Evolutionary conservation across 2,329 filamentous ascomycete genomes (phyloP).

Genomic region (Sclerotinia glacialis): DNA sequence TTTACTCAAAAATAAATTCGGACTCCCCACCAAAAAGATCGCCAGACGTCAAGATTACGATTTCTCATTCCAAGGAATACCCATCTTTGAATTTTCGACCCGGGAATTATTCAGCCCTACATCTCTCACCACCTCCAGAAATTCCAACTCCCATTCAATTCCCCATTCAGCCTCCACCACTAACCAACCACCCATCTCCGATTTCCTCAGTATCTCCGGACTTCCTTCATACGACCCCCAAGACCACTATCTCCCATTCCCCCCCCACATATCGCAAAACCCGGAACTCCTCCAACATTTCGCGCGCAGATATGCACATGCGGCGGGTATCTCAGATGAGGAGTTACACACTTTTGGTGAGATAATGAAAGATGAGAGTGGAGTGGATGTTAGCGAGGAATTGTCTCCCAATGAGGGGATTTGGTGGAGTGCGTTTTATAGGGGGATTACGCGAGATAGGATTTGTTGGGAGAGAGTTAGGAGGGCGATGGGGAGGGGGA

Average conservation of each 20-base stretch:
- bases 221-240: neutral
- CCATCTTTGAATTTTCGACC: slow-evolving; percentile 36
- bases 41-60: slow-evolving; percentile 34
- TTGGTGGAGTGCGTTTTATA: slow-evolving; percentile 32
- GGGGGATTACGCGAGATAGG: slow-evolving; percentile 25
- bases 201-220: neutral
- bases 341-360: neutral
- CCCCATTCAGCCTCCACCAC: too few relatives aligned
- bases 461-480: slow-evolving; percentile 28
- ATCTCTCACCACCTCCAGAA: neutral
- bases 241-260: neutral
- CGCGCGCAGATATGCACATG: neutral
- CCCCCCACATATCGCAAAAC: neutral
- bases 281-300: neutral
- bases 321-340: neutral
- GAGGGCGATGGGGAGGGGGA: slow-evolving; percentile 31
- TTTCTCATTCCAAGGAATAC: slow-evolving; percentile 34
- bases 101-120: neutral
- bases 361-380: neutral
- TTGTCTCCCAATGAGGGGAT: slow-evolving; percentile 19
- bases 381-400: neutral
- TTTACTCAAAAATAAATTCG: neutral
- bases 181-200: neutral
- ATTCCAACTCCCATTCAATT: neutral
- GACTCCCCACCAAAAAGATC: slow-evolving; percentile 16